Evolutionary conservation across 805 yeast species (phyloP).

Genomic region (Suhomyces pyralidae): DNA sequence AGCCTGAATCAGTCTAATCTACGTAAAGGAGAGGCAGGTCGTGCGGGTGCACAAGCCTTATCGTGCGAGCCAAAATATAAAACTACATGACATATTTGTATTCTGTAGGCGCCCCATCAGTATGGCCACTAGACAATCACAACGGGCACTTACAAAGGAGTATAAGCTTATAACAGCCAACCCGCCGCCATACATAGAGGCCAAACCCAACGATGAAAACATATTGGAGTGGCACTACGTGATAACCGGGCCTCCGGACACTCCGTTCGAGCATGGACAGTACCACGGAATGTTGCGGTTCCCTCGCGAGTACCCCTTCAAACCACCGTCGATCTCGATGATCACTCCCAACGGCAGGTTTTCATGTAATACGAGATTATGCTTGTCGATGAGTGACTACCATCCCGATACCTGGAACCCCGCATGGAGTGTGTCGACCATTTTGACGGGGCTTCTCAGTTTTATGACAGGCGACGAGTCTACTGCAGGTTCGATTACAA

Average conservation of each 20-base stretch:
- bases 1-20: neutral
- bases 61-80: neutral
- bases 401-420: constrained; percentile 97
- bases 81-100: neutral
- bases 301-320: constrained; percentile 84
- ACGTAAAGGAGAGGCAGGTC: neutral
- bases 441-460: constrained; percentile 79
- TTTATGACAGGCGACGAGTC: constrained; percentile 88
- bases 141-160: constrained; percentile 65
- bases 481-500: constrained; percentile 77
- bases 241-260: constrained; percentile 86
- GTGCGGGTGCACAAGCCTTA: neutral
- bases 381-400: constrained; percentile 90
- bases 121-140: constrained; percentile 43
- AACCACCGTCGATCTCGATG: constrained; percentile 89
- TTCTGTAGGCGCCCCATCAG: neutral
- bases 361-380: constrained; percentile 72
- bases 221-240: constrained; percentile 93
- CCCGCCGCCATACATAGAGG: constrained; percentile 82
- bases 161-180: constrained; percentile 70
- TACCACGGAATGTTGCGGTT: constrained; percentile 85
- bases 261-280: constrained; percentile 84
- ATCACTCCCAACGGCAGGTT: constrained; percentile 89
- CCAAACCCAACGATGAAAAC: constrained; percentile 84
- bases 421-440: constrained; percentile 90